A percentile compares a stretch with the other conserved stretches of the same genome.
phyloP scores from a whole-genome alignment of 768 basidiomycete genomes.

The Dictyophora rubrovolvata region DNA sequence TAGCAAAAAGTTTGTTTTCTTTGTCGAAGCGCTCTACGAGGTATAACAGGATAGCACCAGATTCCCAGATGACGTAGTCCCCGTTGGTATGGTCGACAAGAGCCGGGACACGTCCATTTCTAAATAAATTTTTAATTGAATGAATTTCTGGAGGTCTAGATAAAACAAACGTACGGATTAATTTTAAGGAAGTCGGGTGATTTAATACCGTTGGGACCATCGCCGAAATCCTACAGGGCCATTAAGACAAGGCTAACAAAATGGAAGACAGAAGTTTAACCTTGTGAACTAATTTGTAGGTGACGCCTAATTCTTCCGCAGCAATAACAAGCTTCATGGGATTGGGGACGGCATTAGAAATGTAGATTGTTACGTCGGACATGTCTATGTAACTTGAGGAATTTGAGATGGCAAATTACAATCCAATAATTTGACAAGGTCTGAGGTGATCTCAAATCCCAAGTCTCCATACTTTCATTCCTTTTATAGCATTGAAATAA shows the following conservation, averaged over 20 bases:
- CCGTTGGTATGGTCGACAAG: constrained; percentile 47
- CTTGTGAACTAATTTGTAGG: constrained; percentile 26
- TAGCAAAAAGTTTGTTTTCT: constrained; percentile 44
- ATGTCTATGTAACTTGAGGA: too few species aligned
- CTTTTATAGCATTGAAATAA: too few species aligned
- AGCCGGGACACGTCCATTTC: constrained; percentile 55
- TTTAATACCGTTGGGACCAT: background rate
- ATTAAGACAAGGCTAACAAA: background rate
- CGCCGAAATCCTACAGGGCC: background rate
- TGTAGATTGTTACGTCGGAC: too few species aligned
- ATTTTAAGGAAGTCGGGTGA: background rate
- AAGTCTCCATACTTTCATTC: too few species aligned
- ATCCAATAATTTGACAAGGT: too few species aligned
- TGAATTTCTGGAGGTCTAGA: background rate
- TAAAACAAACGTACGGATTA: background rate
- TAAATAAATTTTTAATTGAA: background rate
- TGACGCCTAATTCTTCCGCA: constrained; percentile 53
- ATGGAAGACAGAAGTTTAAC: background rate
- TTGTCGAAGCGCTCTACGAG: constrained; percentile 34
- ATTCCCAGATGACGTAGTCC: constrained; percentile 18
- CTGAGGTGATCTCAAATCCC: too few species aligned
- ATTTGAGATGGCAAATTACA: too few species aligned
- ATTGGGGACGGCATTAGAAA: constrained; percentile 28
- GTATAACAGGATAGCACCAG: constrained; percentile 28
- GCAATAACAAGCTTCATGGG: constrained; percentile 39